These are phyloP conservation scores for Waltergamsia citrina DNA, from an alignment of 2,329 filamentous ascomycete species.

Conservation along the genomic window DNA sequence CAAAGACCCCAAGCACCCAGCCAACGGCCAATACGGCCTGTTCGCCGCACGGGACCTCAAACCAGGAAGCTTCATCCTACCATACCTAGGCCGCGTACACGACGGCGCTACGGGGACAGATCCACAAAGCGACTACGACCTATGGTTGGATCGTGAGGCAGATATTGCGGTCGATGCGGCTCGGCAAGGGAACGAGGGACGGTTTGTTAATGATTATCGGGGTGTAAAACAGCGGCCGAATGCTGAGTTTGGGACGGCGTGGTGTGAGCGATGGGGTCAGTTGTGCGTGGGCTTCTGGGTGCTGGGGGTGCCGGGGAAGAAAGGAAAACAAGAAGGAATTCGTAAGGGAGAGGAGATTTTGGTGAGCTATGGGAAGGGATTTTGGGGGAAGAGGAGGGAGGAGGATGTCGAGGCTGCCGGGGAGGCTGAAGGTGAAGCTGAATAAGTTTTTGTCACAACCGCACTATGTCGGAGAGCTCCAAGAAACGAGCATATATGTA, in stretches of 20 bases:
- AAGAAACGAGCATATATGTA: too few species aligned
- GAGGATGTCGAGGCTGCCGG: too few species aligned
- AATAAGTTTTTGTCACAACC: too few species aligned
- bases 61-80: constrained; percentile 47
- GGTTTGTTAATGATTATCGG: constrained; percentile 59
- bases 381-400: constrained; percentile 44
- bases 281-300: constrained; percentile 51
- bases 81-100: constrained; percentile 53
- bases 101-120: constrained; percentile 15
- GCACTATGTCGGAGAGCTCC: too few species aligned
- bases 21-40: constrained; percentile 47
- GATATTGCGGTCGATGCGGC: constrained; percentile 53
- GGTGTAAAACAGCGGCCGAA: constrained; percentile 44
- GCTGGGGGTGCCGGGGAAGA: constrained; percentile 17
- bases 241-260: constrained; percentile 49
- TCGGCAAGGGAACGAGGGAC: constrained; percentile 49
- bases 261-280: constrained; percentile 42
- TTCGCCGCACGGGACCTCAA: constrained; percentile 45
- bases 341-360: constrained; percentile 54
- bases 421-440: too few species aligned
- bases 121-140: constrained; percentile 45
- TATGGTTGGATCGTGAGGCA: constrained; percentile 49
- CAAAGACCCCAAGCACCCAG: constrained; percentile 40
- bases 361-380: constrained; percentile 59
- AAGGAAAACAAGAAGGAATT: constrained; percentile 27